Evolutionary conservation across 2,329 filamentous ascomycete genomes (phyloP), one percentile per base, ranked within the genome.

Genomic region (Sclerotinia trifoliorum): DNA sequence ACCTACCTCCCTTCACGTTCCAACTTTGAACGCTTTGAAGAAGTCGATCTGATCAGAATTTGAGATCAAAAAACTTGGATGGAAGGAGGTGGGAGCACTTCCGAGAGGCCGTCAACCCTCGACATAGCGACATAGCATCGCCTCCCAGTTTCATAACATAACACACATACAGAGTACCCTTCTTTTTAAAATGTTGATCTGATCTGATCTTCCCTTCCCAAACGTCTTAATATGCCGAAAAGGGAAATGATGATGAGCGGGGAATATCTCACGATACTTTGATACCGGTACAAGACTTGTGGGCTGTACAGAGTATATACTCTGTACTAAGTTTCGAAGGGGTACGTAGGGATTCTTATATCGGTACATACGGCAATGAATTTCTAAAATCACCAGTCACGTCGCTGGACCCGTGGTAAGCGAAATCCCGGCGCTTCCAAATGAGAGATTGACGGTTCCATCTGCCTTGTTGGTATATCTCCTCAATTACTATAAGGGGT

Each of bases 201-300:
- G 63, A 65, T 57, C 63, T 65, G 1, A n/a, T 29, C 5, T 29
- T 5, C 29, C 35, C 39, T 13, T 2, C 35, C 62, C 24, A 32
- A 17, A 57, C 51, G 51, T 65, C 42, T 17, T 11, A 26, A 26
- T 15, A 21, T 56, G 48, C 62, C 24, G 49, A 32, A 24, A 44
- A 57, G n/a, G 62, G 52, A 44, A 44, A 44, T 32, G 19, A 57
- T 46, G 62, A 54, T 32, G 51, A 56, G 49, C 62, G 32, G 62
- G 61, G 62, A 65, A 65, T 42, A 52, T 65, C 42, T 60, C 57
- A 61, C 42, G 58, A 48, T 35, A 35, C 35, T 35, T 35, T 35
- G 35, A 35, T 35, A 35, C 35, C n/a, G n/a, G n/a, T 39, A 11
- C 11, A 8, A 11, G 1, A 39, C 42, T 35, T 35, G 42, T 61